phyloP scores from a whole-genome alignment of 2,329 filamentous ascomycete genomes.

The Proliferodiscus dingleyae region DNA sequence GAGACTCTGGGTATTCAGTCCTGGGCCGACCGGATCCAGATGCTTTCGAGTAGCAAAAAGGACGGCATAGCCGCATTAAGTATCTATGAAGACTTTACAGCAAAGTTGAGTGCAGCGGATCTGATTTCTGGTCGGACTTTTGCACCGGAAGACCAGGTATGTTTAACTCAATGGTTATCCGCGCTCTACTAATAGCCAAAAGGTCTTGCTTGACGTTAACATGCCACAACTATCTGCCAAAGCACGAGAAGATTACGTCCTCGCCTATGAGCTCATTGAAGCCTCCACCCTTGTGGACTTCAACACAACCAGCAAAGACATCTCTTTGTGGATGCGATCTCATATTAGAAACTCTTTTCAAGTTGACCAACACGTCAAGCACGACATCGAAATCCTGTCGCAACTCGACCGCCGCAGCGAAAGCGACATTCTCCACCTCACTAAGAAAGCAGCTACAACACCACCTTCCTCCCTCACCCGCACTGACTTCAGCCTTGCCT shows the following conservation, averaged over 20 bases:
- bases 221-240: slow-evolving; percentile 37
- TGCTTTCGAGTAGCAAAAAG: slow-evolving; percentile 9
- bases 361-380: slow-evolving; percentile 20
- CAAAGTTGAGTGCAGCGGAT: slow-evolving; percentile 63
- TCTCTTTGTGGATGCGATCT: slow-evolving; percentile 28
- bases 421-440: slow-evolving; percentile 19
- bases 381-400: slow-evolving; percentile 18
- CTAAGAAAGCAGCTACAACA: slow-evolving; percentile 13
- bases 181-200: slow-evolving; percentile 6
- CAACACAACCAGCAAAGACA: slow-evolving; percentile 15
- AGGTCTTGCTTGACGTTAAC: slow-evolving; percentile 25
- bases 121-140: slow-evolving; percentile 37
- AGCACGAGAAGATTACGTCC: slow-evolving; percentile 48
- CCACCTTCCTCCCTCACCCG: slow-evolving; percentile 37
- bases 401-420: slow-evolving; percentile 23
- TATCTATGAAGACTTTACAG: slow-evolving; percentile 49
- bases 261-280: slow-evolving; percentile 49
- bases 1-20: slow-evolving; percentile 35
- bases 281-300: slow-evolving; percentile 35
- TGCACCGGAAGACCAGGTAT: slow-evolving; percentile 24
- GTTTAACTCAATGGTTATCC: neutral
- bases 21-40: slow-evolving; percentile 34
- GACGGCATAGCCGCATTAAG: slow-evolving; percentile 38
- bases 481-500: slow-evolving; percentile 52
- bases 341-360: slow-evolving; percentile 26